These are phyloP conservation scores for Solanum commersonii DNA, from an alignment of 257 asterid species.

Conservation along the genomic window DNA sequence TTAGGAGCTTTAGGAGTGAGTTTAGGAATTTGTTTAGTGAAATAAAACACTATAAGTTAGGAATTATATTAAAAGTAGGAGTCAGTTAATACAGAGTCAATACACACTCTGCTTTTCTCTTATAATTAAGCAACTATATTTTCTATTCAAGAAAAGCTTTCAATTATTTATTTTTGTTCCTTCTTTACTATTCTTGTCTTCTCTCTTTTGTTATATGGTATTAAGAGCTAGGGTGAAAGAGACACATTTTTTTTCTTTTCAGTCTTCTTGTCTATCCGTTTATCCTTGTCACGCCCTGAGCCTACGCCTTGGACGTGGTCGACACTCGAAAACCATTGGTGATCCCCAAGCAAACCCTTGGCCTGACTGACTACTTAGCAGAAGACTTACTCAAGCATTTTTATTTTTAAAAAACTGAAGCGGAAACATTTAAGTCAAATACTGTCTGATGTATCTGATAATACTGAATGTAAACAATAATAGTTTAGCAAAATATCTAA, in stretches of 20 bases:
- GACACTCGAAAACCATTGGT: too few species aligned
- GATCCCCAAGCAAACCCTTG: too few species aligned
- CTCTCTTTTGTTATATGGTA: background rate
- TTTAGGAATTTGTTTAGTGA: background rate
- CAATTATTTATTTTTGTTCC: background rate
- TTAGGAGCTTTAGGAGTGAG: background rate
- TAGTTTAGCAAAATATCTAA: too few species aligned
- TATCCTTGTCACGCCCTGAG: background rate
- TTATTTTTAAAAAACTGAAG: too few species aligned
- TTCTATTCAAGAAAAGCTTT: background rate
- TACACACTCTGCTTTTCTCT: background rate
- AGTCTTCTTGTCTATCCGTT: background rate
- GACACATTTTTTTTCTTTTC: background rate
- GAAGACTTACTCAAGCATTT: too few species aligned
- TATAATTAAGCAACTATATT: background rate
- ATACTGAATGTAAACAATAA: too few species aligned
- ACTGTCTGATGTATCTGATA: too few species aligned
- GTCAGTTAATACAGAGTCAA: background rate
- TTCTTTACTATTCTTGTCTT: background rate
- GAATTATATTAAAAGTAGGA: background rate
- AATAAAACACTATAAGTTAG: background rate
- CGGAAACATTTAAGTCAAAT: too few species aligned
- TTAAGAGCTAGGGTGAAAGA: background rate
- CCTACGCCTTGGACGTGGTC: too few species aligned
- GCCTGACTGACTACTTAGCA: too few species aligned